Base-by-base conservation (phyloP, 768 basidiomycete species). In the Antrodiella citrinella region DNA sequence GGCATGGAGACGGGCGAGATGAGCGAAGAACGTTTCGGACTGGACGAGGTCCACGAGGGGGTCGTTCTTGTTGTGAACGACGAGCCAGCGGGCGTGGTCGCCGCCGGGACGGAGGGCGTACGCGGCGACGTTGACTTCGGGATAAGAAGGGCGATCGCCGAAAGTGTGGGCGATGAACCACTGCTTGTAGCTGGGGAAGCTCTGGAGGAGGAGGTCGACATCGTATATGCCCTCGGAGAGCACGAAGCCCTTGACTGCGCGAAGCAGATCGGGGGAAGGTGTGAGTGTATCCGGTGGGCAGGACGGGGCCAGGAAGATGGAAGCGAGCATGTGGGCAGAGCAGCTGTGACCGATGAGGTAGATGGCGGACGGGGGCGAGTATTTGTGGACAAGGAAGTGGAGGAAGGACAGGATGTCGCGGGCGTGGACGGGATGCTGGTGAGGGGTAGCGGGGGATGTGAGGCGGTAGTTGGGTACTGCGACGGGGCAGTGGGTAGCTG, bases 141-240 rank as follows among this genome's bases (percentile, higher is more conserved):
- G 57, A 61, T 82, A 91, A 9, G 76, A 71, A 1, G 61, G 59
- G 41, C 57, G 63, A 23, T 62, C 57, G 19, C 82, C 85, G 56
- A 92, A 91, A 0, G 81, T 69, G 19, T 70, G 60, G 35, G 74
- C 73, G 51, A 92, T 73, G 64, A 91, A 91, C 84, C 81, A 82
- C 4, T 68, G 59, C 46, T 69, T 73, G 64, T 91, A 91, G n/a
- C 42, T 22, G 1, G 88, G 86, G 67, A 88, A 89, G 50, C 69
- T 73, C 11, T 62, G 55, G 21, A 89, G 69, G 39, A 91, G 73
- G 3, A 71, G 57, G 63, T 86, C 83, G 52, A 89, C 65, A 63
- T 91, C 81, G 65, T 82, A 90, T 54, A 91, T 82, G 25, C 90
- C 90, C 64, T 86, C 88, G 1, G 89, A 82, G 57, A 83, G 54